These are phyloP conservation scores for Entomortierella beljakovae DNA, from an alignment of 192 early-diverging fungal species.

Conservation along the genomic window DNA sequence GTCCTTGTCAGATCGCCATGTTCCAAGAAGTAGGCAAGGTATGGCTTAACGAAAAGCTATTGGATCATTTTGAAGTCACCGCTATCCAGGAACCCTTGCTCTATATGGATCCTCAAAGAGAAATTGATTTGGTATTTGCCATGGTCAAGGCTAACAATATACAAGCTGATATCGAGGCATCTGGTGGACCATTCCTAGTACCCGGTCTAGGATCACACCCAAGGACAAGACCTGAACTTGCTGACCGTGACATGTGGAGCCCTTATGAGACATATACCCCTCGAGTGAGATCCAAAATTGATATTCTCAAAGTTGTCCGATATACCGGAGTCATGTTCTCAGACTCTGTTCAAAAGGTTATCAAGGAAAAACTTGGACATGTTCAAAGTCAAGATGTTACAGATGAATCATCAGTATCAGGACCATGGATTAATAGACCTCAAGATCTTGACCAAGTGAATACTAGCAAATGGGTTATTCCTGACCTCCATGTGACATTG, in stretches of 20 bases:
- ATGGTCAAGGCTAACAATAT: slow-evolving; percentile 47
- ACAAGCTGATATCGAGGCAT: slow-evolving; percentile 31
- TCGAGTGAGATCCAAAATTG: slow-evolving; percentile 22
- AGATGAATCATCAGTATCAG: no score
- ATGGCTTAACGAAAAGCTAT: slow-evolving; percentile 41
- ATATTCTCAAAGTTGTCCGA: slow-evolving; percentile 19
- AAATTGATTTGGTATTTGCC: slow-evolving; percentile 30
- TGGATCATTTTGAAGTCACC: slow-evolving; percentile 36
- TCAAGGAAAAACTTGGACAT: slow-evolving; percentile 11
- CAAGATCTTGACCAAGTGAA: slow-evolving; percentile 1
- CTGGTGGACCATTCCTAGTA: slow-evolving; percentile 29
- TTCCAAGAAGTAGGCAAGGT: slow-evolving; percentile 43
- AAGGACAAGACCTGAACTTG: slow-evolving; percentile 33
- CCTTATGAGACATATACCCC: slow-evolving; percentile 47
- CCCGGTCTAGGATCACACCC: slow-evolving; percentile 28
- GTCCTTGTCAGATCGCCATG: slow-evolving; percentile 54
- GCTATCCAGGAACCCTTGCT: slow-evolving; percentile 32
- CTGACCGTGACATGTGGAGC: slow-evolving; percentile 29
- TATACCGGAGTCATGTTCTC: slow-evolving; percentile 52
- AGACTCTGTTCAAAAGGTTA: slow-evolving; percentile 12
- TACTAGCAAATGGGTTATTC: slow-evolving; percentile 39
- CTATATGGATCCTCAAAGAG: slow-evolving; percentile 36
- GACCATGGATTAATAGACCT: slow-evolving; percentile 21
- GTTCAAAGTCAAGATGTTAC: no score
- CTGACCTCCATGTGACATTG: slow-evolving; percentile 42